A percentile compares a stretch with the other conserved stretches of the same genome.
These are phyloP conservation scores for Lactifluus volemus DNA, from an alignment of 768 basidiomycete species.

Conservation along the genomic window DNA sequence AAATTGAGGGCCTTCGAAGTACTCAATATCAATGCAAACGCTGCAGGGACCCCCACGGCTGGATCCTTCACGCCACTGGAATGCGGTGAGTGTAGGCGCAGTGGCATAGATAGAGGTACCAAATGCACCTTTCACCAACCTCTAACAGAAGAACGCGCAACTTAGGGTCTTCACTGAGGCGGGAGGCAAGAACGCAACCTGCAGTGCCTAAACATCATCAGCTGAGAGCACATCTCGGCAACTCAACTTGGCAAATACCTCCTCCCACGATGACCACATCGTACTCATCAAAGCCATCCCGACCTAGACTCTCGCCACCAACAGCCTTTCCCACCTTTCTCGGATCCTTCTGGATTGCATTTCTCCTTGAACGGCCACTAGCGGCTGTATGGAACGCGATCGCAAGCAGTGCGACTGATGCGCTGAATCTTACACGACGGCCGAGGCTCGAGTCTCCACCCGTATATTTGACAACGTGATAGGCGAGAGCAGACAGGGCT, in stretches of 20 bases:
- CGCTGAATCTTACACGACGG: constrained; percentile 4
- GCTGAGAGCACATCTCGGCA: neutral
- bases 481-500: neutral
- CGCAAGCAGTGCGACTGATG: neutral
- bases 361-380: neutral
- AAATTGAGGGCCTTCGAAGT: constrained; percentile 44
- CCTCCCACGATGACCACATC: constrained; percentile 33
- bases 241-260: constrained; percentile 20
- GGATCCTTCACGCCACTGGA: constrained; percentile 7
- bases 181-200: constrained; percentile 52
- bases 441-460: constrained; percentile 4
- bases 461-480: neutral
- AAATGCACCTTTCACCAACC: constrained; percentile 47
- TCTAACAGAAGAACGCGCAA: constrained; percentile 50
- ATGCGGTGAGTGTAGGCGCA: neutral
- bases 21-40: constrained; percentile 31
- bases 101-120: neutral
- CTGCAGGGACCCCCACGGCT: constrained; percentile 16
- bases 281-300: constrained; percentile 23
- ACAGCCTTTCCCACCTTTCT: constrained; percentile 3
- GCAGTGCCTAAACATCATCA: constrained; percentile 38
- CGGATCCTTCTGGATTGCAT: neutral
- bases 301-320: neutral
- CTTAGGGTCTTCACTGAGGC: constrained; percentile 47
- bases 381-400: neutral